Percentiles rank a stretch among this genome's conserved stretches.
phyloP scores from a whole-genome alignment of 2,329 filamentous ascomycete species.

The Bipolaris victoriae region DNA sequence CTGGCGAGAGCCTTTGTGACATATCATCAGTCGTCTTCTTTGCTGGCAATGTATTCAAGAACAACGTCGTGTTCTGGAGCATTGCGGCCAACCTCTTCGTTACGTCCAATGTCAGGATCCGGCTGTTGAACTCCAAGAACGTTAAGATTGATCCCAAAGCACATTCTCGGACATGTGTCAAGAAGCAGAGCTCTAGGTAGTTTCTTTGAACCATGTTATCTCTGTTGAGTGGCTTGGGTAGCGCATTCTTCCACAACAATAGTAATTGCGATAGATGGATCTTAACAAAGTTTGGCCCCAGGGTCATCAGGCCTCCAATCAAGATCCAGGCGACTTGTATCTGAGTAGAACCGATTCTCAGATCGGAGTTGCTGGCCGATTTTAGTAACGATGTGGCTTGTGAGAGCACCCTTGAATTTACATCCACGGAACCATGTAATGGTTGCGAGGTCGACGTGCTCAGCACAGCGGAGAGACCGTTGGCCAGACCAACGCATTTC shows the following conservation, averaged over 20 bases:
- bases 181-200: constrained; percentile 85
- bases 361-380: constrained; percentile 86
- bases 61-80: constrained; percentile 92
- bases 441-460: constrained; percentile 89
- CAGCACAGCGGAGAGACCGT: constrained; percentile 87
- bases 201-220: constrained; percentile 86
- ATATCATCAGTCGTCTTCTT: constrained; percentile 89
- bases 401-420: constrained; percentile 87
- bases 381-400: constrained; percentile 93
- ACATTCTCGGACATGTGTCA: constrained; percentile 94
- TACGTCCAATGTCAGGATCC: constrained; percentile 89
- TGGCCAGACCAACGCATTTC: constrained; percentile 87
- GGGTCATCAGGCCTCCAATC: constrained; percentile 93
- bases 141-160: constrained; percentile 88
- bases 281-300: constrained; percentile 98
- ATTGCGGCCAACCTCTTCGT: constrained; percentile 91
- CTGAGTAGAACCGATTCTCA: constrained; percentile 89
- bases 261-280: constrained; percentile 95
- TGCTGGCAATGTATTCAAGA: constrained; percentile 80
- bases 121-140: constrained; percentile 92
- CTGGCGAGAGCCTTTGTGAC: constrained; percentile 79
- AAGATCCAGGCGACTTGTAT: constrained; percentile 98
- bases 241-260: constrained; percentile 93
- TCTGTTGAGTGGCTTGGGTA: constrained; percentile 91
- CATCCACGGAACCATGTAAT: constrained; percentile 91